phyloP scores from a whole-genome alignment of 768 basidiomycete genomes.

The Trametes elegans region DNA sequence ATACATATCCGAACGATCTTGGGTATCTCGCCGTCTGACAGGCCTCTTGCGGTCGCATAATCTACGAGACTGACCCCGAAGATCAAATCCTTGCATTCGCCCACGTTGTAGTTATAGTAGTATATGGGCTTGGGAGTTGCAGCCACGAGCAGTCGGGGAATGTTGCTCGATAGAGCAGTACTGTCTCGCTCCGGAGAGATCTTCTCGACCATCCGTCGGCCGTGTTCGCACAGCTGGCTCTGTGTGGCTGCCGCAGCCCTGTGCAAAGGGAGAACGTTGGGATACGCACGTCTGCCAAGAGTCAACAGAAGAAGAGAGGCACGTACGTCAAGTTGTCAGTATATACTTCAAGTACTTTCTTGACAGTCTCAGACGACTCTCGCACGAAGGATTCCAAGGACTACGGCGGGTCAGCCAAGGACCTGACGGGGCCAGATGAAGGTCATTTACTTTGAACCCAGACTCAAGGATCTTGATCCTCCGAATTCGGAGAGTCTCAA shows the following conservation, averaged over 20 bases:
- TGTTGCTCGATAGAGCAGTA: conserved; percentile 49
- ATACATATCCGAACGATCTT: conserved; percentile 81
- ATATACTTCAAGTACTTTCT: conserved; percentile 66
- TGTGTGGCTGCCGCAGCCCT: conserved; percentile 80
- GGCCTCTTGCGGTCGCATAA: conserved; percentile 78
- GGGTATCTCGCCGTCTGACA: conserved; percentile 67
- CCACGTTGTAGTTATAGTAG: conserved; percentile 78
- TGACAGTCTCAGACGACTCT: conserved; percentile 65
- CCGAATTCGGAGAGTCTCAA: conserved; percentile 85
- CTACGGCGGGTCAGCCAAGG: conserved; percentile 38
- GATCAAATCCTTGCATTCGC: conserved; percentile 83
- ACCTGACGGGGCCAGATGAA: background rate
- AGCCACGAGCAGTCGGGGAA: conserved; percentile 60
- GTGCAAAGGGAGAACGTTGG: background rate
- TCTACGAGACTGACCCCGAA: conserved; percentile 88
- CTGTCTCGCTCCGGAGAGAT: conserved; percentile 75
- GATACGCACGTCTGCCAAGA: background rate
- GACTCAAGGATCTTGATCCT: conserved; percentile 80
- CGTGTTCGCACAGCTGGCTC: conserved; percentile 68
- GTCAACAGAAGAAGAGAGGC: background rate
- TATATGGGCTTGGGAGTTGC: conserved; percentile 69
- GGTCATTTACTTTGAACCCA: conserved; percentile 64
- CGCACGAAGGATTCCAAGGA: conserved; percentile 78
- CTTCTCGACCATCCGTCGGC: conserved; percentile 55
- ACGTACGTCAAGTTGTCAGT: conserved; percentile 77